These are phyloP conservation scores for Paralagenidium karlingii DNA, from an alignment of 352 stramenopile genomes.

Conservation along the genomic window DNA sequence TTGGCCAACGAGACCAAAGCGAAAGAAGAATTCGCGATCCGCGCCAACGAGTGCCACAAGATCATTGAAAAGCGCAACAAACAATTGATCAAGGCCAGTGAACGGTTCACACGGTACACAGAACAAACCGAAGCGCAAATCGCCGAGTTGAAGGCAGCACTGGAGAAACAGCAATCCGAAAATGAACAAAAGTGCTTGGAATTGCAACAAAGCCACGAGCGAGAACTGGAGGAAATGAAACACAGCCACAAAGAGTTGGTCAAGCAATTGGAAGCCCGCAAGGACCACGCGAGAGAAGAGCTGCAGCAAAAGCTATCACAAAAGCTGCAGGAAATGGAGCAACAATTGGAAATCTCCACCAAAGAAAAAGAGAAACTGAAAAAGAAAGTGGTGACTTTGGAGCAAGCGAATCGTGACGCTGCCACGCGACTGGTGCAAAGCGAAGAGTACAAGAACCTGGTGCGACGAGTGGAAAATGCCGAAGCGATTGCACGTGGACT, in stretches of 20 bases:
- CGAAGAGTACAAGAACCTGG: conserved; percentile 34
- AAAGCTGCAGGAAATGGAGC: not conserved
- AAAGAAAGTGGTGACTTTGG: conserved; percentile 13
- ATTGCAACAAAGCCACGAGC: too few species aligned
- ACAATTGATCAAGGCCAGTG: conserved; percentile 72
- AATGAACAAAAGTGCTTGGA: too few species aligned
- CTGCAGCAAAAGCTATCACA: not conserved
- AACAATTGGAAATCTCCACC: not conserved
- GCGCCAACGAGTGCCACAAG: conserved; percentile 64
- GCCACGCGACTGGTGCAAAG: conserved; percentile 21
- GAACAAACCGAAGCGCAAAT: conserved; percentile 47
- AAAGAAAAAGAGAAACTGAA: not conserved
- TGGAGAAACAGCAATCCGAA: conserved; percentile 3
- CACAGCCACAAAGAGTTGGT: not conserved
- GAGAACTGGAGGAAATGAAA: not conserved
- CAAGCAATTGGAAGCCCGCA: not conserved
- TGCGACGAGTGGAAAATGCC: conserved; percentile 44
- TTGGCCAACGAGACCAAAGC: conserved; percentile 20
- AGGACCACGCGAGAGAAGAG: not conserved
- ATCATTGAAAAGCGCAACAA: conserved; percentile 83
- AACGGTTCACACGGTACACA: conserved; percentile 42
- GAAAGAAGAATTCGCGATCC: conserved; percentile 51
- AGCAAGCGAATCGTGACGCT: conserved; percentile 15
- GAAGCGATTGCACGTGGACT: conserved; percentile 54
- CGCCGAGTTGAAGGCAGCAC: conserved; percentile 19